Conservation (phyloP, 73 alveolate species). For the Stentor roeselii region DNA sequence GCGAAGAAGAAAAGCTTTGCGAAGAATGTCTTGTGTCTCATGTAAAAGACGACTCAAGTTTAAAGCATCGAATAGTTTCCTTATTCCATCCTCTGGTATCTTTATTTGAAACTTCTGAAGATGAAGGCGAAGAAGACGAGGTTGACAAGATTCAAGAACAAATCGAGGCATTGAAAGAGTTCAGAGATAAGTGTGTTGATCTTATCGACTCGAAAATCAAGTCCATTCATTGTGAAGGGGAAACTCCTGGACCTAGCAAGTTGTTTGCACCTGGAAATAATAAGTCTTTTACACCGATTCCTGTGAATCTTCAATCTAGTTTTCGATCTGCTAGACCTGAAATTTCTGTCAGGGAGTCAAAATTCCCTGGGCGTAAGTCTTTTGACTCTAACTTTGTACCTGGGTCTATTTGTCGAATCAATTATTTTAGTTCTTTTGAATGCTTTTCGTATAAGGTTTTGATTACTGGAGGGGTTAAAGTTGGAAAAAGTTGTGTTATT, state of each 20-base stretch:
- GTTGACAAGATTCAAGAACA: neutral
- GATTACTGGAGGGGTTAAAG: neutral
- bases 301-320: no score
- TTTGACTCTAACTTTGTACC: neutral
- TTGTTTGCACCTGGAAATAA: no score
- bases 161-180: neutral
- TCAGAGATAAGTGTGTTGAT: neutral
- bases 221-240: neutral
- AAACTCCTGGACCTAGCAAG: no score
- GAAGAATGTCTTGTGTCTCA: neutral
- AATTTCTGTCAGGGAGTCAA: no score
- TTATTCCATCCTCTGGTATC: neutral
- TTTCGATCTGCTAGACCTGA: no score
- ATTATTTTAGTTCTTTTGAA: neutral
- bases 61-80: neutral
- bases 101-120: neutral
- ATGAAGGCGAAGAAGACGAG: neutral
- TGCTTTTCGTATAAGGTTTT: neutral
- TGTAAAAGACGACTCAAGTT: neutral
- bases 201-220: slow-evolving; percentile 1
- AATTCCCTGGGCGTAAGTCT: no score
- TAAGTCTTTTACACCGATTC: neutral
- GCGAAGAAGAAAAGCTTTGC: neutral
- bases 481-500: neutral
- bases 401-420: neutral